Percentiles rank a stretch among this genome's conserved stretches.
These are phyloP conservation scores for Fusarium papillatum DNA, from an alignment of 2,329 filamentous ascomycete genomes.

Conservation along the genomic window DNA sequence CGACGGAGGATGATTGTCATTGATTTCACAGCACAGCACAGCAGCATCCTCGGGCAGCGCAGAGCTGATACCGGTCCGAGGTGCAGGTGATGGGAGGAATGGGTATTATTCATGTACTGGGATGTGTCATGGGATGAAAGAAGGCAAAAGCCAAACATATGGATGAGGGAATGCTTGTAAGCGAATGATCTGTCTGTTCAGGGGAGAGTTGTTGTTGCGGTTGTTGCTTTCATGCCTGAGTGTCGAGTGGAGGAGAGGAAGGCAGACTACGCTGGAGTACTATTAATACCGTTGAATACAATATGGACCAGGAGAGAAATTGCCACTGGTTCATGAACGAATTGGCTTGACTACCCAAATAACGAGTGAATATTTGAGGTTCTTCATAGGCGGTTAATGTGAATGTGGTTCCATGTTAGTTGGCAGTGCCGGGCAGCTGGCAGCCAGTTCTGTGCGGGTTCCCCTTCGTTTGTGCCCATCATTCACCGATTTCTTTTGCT, in stretches of 20 bases:
- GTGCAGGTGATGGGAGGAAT: conserved; percentile 28
- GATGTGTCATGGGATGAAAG: conserved; percentile 31
- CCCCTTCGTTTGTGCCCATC: background rate
- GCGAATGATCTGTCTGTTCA: conserved; percentile 34
- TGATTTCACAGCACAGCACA: conserved; percentile 8
- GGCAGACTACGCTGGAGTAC: conserved; percentile 32
- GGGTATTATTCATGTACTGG: conserved; percentile 31
- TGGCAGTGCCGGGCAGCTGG: conserved; percentile 8
- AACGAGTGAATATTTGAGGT: background rate
- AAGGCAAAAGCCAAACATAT: conserved; percentile 22
- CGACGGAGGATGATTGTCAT: conserved; percentile 29
- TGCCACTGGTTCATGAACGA: background rate
- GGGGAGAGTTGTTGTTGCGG: conserved; percentile 33
- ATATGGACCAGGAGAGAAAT: conserved; percentile 8
- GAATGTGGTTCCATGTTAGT: background rate
- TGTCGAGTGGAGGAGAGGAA: conserved; percentile 20
- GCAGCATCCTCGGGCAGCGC: conserved; percentile 38
- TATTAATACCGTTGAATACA: conserved; percentile 44
- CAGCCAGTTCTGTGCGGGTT: background rate
- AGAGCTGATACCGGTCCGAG: conserved; percentile 38
- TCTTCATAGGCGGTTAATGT: background rate
- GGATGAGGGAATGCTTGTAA: conserved; percentile 35
- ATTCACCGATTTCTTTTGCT: background rate
- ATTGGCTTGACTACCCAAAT: background rate
- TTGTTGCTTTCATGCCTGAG: conserved; percentile 19